These are phyloP conservation scores for Aspergillus niger DNA, from an alignment of 2,329 filamentous ascomycete genomes.

Conservation along the genomic window DNA sequence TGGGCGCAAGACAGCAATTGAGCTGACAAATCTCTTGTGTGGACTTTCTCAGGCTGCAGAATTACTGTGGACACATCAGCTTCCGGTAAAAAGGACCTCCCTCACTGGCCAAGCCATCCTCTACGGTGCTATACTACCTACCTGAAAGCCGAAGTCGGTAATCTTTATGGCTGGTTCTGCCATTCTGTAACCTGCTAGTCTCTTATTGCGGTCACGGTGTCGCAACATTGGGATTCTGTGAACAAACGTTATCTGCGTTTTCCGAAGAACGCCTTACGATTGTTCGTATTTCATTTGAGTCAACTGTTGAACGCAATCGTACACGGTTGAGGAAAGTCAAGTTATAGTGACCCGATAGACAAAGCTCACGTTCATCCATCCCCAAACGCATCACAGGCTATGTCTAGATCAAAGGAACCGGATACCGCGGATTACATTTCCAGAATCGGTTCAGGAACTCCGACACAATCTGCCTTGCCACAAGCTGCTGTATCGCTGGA, in stretches of 20 bases:
- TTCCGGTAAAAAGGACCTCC: background rate
- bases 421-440: slow-evolving; percentile 1
- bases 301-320: background rate
- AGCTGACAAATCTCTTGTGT: background rate
- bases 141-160: background rate
- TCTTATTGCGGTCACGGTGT: background rate
- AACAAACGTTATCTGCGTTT: background rate
- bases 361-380: background rate
- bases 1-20: background rate
- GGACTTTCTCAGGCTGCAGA: background rate
- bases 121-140: no score
- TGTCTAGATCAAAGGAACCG: background rate
- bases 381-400: background rate
- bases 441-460: slow-evolving; percentile 7
- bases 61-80: background rate
- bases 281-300: background rate
- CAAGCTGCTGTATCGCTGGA: background rate
- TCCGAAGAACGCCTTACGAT: background rate
- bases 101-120: background rate
- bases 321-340: background rate
- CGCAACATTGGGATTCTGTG: background rate
- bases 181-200: background rate
- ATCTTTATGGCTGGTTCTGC: background rate
- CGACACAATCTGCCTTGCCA: slow-evolving; percentile 5
- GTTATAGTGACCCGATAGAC: background rate